A percentile compares a stretch with the other conserved stretches of the same genome.
Conservation (phyloP, 169 alveolate species). For the Sarcocystis neurona region DNA sequence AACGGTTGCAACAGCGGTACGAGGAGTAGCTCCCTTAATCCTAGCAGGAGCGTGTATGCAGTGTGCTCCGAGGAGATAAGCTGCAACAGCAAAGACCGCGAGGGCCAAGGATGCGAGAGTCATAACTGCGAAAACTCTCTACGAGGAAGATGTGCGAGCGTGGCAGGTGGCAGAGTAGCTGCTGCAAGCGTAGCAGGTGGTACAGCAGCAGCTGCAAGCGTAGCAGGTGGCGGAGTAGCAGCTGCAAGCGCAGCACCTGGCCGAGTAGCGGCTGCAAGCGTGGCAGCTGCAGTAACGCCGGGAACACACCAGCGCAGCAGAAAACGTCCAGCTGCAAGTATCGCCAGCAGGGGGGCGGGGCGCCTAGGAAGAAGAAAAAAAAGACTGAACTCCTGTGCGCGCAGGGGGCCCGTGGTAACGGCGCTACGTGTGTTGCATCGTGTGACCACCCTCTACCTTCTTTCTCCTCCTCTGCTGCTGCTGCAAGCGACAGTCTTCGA, state of each 20-base stretch:
- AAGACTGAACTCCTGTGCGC: background rate
- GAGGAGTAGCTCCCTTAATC: too few species aligned
- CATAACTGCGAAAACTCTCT: too few species aligned
- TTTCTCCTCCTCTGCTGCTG: constrained; percentile 34
- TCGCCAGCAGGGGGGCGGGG: background rate
- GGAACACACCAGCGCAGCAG: constrained; percentile 48
- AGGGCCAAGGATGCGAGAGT: too few species aligned
- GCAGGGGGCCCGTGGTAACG: background rate
- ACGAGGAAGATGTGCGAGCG: too few species aligned
- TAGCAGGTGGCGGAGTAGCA: background rate
- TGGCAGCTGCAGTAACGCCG: constrained; percentile 18
- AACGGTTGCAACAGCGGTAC: too few species aligned
- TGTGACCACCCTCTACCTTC: background rate
- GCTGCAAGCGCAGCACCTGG: background rate
- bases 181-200: constrained; percentile 15
- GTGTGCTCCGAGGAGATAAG: too few species aligned
- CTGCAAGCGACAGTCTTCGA: constrained; percentile 16
- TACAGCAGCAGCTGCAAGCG: constrained; percentile 20
- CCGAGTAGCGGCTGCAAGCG: constrained; percentile 12
- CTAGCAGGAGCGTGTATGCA: too few species aligned
- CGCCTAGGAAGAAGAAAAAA: background rate
- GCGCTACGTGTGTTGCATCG: background rate
- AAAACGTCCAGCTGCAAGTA: background rate
- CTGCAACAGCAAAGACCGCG: too few species aligned
- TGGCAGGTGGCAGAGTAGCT: too few species aligned